phyloP scores from a whole-genome alignment of 2,329 filamentous ascomycete genomes.

The Ascochyta koolunga region DNA sequence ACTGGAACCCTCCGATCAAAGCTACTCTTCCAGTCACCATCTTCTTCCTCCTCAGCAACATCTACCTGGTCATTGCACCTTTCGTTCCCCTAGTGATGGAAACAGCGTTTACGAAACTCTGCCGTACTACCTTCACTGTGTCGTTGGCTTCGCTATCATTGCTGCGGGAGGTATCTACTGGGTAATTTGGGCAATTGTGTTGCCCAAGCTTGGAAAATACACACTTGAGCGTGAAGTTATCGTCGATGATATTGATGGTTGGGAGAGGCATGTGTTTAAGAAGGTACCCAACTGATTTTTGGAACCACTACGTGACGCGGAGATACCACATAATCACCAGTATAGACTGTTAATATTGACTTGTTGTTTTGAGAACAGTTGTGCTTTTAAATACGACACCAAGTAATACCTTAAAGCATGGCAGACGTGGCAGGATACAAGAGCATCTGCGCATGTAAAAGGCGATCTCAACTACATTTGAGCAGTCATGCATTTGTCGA shows the following conservation, averaged over 20 bases:
- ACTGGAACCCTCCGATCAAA: constrained; percentile 57
- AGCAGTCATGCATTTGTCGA: too few relatives aligned
- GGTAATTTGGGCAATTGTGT: constrained; percentile 57
- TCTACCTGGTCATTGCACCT: constrained; percentile 60
- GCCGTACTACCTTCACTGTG: constrained; percentile 61
- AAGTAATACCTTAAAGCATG: too few relatives aligned
- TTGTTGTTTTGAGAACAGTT: neutral
- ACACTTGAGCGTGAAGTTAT: constrained; percentile 45
- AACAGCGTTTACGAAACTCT: constrained; percentile 60
- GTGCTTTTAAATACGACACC: neutral
- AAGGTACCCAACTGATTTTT: constrained; percentile 23
- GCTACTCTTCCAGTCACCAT: constrained; percentile 57
- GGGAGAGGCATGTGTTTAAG: constrained; percentile 49
- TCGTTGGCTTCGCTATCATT: constrained; percentile 59
- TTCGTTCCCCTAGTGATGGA: constrained; percentile 56
- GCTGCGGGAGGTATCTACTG: constrained; percentile 59
- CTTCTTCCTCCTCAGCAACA: constrained; percentile 60
- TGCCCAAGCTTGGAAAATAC: constrained; percentile 53
- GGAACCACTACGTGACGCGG: neutral
- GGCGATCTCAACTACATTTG: too few relatives aligned
- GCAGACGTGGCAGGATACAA: too few relatives aligned
- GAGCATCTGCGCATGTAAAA: too few relatives aligned
- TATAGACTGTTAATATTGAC: neutral
- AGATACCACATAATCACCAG: constrained; percentile 3
- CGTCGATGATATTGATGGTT: constrained; percentile 45